A percentile compares a stretch with the other conserved stretches of the same genome.
Conservation (phyloP, 257 asterid genomes). For the Solanum chmielewskii region DNA sequence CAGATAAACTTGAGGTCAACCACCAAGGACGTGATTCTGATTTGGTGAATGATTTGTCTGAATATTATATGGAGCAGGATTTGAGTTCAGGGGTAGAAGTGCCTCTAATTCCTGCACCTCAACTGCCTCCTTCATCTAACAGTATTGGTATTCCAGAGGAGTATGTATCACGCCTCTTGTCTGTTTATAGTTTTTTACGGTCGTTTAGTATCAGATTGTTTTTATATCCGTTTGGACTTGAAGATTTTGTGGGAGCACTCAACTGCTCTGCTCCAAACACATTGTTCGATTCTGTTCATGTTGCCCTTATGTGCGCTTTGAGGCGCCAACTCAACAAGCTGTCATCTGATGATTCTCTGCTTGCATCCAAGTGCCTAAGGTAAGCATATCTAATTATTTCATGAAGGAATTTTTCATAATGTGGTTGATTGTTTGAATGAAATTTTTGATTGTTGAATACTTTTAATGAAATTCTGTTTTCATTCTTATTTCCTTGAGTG, state of each 20-base stretch:
- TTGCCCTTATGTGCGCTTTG: slow-evolving; percentile 57
- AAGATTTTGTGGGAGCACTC: slow-evolving; percentile 87
- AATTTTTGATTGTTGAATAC: background rate
- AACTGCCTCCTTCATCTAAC: slow-evolving; percentile 78
- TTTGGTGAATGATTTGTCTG: slow-evolving; percentile 39
- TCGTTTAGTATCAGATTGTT: slow-evolving; percentile 63
- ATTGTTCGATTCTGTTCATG: slow-evolving; percentile 73
- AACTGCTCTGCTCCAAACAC: slow-evolving; percentile 62
- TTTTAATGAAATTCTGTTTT: background rate
- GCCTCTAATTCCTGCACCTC: slow-evolving; percentile 51
- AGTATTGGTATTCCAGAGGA: slow-evolving; percentile 62
- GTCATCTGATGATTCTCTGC: slow-evolving; percentile 48
- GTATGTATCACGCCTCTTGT: slow-evolving; percentile 55
- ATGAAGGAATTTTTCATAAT: background rate
- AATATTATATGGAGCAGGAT: slow-evolving; percentile 26
- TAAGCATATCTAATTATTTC: slow-evolving; percentile 5
- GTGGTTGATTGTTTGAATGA: background rate
- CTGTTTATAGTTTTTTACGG: slow-evolving; percentile 66
- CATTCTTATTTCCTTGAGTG: background rate
- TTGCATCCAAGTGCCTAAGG: slow-evolving; percentile 64
- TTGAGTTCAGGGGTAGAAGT: slow-evolving; percentile 22
- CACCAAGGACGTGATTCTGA: slow-evolving; percentile 21
- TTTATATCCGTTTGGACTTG: slow-evolving; percentile 67
- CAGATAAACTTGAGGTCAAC: background rate
- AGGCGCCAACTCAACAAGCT: slow-evolving; percentile 56